Evolutionary conservation across 2,329 filamentous ascomycete species (phyloP).

Genomic region (Beauveria sp.): DNA sequence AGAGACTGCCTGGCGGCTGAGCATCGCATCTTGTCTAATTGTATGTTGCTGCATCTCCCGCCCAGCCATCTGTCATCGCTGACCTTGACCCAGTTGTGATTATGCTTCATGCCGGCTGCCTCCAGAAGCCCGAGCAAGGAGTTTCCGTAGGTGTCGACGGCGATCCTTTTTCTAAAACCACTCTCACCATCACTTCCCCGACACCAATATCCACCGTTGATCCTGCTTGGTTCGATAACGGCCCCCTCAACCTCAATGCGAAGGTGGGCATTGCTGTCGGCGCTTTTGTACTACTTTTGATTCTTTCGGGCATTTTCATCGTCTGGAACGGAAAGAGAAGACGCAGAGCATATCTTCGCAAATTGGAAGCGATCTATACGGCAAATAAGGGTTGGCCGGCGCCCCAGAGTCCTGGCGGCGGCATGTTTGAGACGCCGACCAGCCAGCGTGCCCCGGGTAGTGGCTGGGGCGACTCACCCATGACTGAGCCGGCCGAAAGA

Average conservation of each 20-base stretch:
- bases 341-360: constrained; percentile 43
- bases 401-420: constrained; percentile 17
- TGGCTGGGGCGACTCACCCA: constrained; percentile 47
- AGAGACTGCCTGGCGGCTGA: constrained; percentile 36
- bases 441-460: constrained; percentile 43
- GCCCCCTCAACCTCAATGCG: constrained; percentile 43
- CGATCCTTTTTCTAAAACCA: constrained; percentile 40
- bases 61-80: constrained; percentile 12
- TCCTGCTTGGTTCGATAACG: constrained; percentile 32
- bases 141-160: constrained; percentile 43
- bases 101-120: constrained; percentile 48
- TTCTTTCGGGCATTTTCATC: constrained; percentile 42
- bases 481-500: constrained; percentile 35
- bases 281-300: constrained; percentile 39
- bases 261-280: constrained; percentile 53
- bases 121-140: constrained; percentile 41
- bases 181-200: constrained; percentile 44
- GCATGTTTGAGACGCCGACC: constrained; percentile 38
- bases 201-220: constrained; percentile 32
- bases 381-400: constrained; percentile 35
- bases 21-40: constrained; percentile 44
- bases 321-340: constrained; percentile 50
- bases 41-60: constrained; percentile 25
- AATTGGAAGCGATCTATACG: constrained; percentile 34
- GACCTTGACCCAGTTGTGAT: constrained; percentile 33